These are phyloP conservation scores for Amanita exitialis DNA, from an alignment of 768 basidiomycete species.

Conservation along the genomic window DNA sequence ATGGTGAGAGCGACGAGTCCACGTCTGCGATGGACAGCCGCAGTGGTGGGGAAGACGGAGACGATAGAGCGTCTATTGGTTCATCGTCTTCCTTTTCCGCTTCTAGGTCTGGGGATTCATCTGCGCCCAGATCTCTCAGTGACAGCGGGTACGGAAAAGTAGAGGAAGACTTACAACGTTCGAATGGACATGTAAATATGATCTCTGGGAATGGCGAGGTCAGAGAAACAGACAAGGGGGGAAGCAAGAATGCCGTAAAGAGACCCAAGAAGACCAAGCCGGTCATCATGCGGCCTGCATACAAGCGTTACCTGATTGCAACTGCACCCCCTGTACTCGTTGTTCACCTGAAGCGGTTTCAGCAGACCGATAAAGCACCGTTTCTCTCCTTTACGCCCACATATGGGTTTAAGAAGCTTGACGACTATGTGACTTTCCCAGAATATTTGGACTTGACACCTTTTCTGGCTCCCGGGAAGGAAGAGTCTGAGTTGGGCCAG, in stretches of 20 bases:
- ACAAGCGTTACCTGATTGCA: slow-evolving; percentile 91
- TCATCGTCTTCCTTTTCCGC: not conserved
- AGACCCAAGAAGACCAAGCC: slow-evolving; percentile 34
- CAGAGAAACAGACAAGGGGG: not conserved
- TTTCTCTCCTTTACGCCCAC: slow-evolving; percentile 43
- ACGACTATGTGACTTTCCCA: slow-evolving; percentile 88
- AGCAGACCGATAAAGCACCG: slow-evolving; percentile 63
- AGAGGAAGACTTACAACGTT: not conserved
- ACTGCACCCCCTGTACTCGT: slow-evolving; percentile 81
- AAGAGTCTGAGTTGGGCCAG: slow-evolving; percentile 50
- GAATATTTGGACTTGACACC: slow-evolving; percentile 78
- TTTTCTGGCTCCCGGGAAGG: slow-evolving; percentile 75
- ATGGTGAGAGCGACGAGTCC: slow-evolving; percentile 5
- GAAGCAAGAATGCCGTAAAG: slow-evolving; percentile 16
- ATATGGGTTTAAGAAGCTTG: slow-evolving; percentile 77
- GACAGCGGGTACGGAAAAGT: not conserved
- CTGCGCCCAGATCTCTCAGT: not conserved
- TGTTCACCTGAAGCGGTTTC: slow-evolving; percentile 91
- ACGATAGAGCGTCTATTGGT: slow-evolving; percentile 1
- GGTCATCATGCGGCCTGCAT: slow-evolving; percentile 72
- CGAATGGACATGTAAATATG: not conserved
- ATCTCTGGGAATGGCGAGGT: not conserved
- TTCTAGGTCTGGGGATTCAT: not conserved
- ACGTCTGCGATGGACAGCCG: slow-evolving; percentile 3
- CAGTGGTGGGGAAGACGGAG: slow-evolving; percentile 1